phyloP scores from a whole-genome alignment of 2,329 filamentous ascomycete species.

The Monilinia fructigena region DNA sequence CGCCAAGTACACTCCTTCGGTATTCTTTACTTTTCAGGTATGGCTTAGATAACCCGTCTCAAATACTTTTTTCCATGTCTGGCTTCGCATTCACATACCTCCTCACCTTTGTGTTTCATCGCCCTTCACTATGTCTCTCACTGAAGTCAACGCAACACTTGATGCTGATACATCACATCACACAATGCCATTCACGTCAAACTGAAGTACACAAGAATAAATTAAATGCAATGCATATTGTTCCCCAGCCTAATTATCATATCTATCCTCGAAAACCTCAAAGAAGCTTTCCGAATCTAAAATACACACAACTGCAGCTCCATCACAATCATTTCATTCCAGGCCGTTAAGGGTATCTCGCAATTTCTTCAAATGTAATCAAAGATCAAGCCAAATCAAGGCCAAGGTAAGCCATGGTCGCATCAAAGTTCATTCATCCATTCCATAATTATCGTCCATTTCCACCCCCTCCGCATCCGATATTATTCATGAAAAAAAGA shows the following conservation, averaged over 20 bases:
- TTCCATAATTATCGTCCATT: slow-evolving; percentile 14
- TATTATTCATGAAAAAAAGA: slow-evolving; percentile 3
- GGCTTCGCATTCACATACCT: too few relatives aligned
- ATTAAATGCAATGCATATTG: slow-evolving; percentile 14
- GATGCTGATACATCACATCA: not conserved
- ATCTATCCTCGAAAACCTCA: not conserved
- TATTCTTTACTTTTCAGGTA: too few relatives aligned
- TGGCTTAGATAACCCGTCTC: too few relatives aligned
- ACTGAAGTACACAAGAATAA: not conserved
- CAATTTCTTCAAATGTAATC: slow-evolving; percentile 15
- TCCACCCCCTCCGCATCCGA: slow-evolving; percentile 4
- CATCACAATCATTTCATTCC: slow-evolving; percentile 14
- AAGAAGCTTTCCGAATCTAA: slow-evolving; percentile 3
- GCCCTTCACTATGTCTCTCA: not conserved
- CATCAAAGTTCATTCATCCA: slow-evolving; percentile 12
- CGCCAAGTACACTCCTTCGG: too few relatives aligned
- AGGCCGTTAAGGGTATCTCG: slow-evolving; percentile 12
- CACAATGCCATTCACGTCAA: not conserved
- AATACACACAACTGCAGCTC: slow-evolving; percentile 14
- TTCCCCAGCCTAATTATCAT: slow-evolving; percentile 17
- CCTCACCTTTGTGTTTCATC: too few relatives aligned
- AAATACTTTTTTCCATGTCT: too few relatives aligned
- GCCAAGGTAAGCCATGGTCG: slow-evolving; percentile 12
- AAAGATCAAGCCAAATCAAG: slow-evolving; percentile 9
- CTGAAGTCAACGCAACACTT: not conserved